Conservation (phyloP, 129 eudicot genomes). For the Mikania micrantha region DNA sequence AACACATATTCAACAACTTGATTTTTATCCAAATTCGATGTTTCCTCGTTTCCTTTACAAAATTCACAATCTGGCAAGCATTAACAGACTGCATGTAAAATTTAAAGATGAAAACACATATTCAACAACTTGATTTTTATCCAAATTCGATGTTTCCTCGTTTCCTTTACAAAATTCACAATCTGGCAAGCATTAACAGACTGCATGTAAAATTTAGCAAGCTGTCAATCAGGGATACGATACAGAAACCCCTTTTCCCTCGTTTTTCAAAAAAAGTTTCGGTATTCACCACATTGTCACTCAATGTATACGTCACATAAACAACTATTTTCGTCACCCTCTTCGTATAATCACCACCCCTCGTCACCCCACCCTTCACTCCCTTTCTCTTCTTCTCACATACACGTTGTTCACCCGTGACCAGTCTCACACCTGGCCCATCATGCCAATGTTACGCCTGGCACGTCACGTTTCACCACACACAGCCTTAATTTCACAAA, state of each 20-base stretch:
- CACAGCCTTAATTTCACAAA: too few relatives aligned
- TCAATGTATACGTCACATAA: too few relatives aligned
- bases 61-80: conserved; percentile 79
- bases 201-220: conserved; percentile 73
- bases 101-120: conserved; percentile 35
- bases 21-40: conserved; percentile 31
- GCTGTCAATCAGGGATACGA: conserved; percentile 98
- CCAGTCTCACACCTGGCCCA: too few relatives aligned
- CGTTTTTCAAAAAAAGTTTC: conserved; percentile 53
- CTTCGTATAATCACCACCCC: too few relatives aligned
- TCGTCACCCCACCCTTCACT: too few relatives aligned
- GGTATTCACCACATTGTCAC: too few relatives aligned
- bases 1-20: conserved; percentile 23
- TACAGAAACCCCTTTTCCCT: conserved; percentile 61
- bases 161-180: conserved; percentile 56
- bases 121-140: conserved; percentile 23
- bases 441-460: too few relatives aligned
- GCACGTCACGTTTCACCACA: too few relatives aligned
- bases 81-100: conserved; percentile 62
- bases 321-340: too few relatives aligned
- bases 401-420: too few relatives aligned
- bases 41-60: conserved; percentile 47
- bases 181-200: conserved; percentile 75
- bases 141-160: conserved; percentile 43
- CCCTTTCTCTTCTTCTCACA: too few relatives aligned